Conservation (phyloP, 139 green algal species). For the Diplosphaera chodatii region DNA sequence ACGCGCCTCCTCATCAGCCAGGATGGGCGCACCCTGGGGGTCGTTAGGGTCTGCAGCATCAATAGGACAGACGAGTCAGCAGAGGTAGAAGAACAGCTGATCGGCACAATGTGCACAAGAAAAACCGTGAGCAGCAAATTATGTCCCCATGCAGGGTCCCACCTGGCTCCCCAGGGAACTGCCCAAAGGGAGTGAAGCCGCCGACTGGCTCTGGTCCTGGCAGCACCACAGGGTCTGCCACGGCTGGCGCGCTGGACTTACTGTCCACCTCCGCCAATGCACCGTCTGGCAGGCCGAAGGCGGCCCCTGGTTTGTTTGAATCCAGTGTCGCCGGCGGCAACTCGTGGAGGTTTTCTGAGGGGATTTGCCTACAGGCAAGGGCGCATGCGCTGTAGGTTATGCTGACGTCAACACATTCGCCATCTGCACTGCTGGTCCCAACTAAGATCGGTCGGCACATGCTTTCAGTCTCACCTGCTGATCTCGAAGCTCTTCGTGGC, state of each 20-base stretch:
- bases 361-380: no score
- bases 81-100: not conserved
- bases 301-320: not conserved
- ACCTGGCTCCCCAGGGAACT: not conserved
- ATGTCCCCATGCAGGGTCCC: no score
- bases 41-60: not conserved
- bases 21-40: slow-evolving; percentile 24
- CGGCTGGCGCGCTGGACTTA: no score
- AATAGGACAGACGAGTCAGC: no score
- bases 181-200: not conserved
- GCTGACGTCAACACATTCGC: no score
- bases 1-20: slow-evolving; percentile 28
- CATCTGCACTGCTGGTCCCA: no score
- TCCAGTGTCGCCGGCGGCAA: not conserved
- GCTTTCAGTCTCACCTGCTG: not conserved
- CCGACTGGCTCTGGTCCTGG: not conserved
- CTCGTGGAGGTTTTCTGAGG: not conserved
- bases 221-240: no score
- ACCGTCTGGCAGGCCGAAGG: not conserved
- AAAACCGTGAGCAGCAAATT: no score
- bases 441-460: no score
- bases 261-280: not conserved
- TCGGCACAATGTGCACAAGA: no score
- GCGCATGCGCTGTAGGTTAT: no score
- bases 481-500: not conserved